A percentile compares a stretch with the other conserved stretches of the same genome.
Evolutionary conservation across 2,329 filamentous ascomycete genomes (phyloP).

Genomic region (Orbilia ellipsospora): DNA sequence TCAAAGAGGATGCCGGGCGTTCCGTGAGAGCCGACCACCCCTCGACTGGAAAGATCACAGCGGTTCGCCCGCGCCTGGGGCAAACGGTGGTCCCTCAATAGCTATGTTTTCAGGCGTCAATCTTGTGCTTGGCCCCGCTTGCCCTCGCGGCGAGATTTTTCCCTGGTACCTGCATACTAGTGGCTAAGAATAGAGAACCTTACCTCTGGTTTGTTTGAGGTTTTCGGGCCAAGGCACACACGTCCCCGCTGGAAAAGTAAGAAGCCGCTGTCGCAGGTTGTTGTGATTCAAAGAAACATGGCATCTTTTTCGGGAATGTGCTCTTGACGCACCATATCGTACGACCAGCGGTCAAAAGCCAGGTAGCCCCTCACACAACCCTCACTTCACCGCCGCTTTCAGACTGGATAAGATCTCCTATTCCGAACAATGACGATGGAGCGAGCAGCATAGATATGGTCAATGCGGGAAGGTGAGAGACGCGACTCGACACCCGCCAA

Average conservation of each 20-base stretch:
- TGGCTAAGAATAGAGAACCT: conserved; percentile 49
- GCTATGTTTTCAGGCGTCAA: conserved; percentile 29
- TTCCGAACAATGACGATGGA: conserved; percentile 7
- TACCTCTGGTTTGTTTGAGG: conserved; percentile 22
- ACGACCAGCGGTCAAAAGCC: conserved; percentile 6
- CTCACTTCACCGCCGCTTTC: conserved; percentile 17
- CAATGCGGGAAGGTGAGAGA: conserved; percentile 21
- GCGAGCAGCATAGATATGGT: not conserved
- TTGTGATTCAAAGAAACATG: conserved; percentile 1
- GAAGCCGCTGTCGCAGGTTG: conserved; percentile 4
- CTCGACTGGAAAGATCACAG: conserved; percentile 3
- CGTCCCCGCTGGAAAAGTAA: not conserved
- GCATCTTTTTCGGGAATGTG: conserved; percentile 36
- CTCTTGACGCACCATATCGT: not conserved
- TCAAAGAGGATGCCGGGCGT: conserved; percentile 37
- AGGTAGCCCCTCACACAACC: not conserved
- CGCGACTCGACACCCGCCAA: conserved; percentile 10
- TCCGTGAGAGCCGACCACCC: conserved; percentile 12
- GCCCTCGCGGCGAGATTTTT: conserved; percentile 37
- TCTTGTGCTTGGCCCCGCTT: not conserved
- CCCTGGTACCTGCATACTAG: conserved; percentile 4
- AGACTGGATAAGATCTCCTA: conserved; percentile 17
- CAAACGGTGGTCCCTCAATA: not conserved
- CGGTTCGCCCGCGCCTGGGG: conserved; percentile 20
- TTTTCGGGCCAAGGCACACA: conserved; percentile 28